Conservation (phyloP, 2,329 filamentous ascomycete species). For the Hymenoscyphus linearis region DNA sequence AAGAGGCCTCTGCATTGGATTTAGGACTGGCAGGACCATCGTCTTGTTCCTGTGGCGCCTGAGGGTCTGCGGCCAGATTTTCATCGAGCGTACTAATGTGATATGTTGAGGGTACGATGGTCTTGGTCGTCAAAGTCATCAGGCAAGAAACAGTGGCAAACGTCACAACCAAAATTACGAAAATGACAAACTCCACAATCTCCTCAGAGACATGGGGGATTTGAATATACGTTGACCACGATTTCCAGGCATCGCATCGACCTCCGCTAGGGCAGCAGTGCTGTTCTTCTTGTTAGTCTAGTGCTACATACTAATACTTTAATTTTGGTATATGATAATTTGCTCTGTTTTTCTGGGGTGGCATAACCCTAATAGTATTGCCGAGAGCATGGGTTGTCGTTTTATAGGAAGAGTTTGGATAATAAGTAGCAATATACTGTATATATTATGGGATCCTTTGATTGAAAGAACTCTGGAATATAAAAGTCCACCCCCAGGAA, state of each 20-base stretch:
- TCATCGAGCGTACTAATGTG: conserved; percentile 87
- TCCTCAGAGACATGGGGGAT: conserved; percentile 34
- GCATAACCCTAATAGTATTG: not conserved
- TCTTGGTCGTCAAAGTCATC: conserved; percentile 86
- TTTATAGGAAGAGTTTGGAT: not conserved
- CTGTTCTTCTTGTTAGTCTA: conserved; percentile 23
- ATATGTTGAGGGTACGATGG: conserved; percentile 83
- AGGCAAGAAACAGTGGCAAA: conserved; percentile 70
- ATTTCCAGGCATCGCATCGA: conserved; percentile 53
- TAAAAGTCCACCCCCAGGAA: not conserved
- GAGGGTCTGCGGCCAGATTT: conserved; percentile 68
- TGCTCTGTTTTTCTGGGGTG: not conserved
- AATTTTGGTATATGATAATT: not conserved
- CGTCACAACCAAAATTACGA: conserved; percentile 64
- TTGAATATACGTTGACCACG: conserved; percentile 48
- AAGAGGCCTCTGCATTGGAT: conserved; percentile 32
- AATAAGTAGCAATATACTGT: not conserved
- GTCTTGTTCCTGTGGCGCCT: conserved; percentile 36
- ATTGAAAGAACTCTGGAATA: not conserved
- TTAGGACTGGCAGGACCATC: conserved; percentile 41
- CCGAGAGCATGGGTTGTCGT: not conserved
- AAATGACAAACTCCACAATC: conserved; percentile 76
- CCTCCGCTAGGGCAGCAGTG: conserved; percentile 53
- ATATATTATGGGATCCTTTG: not conserved
- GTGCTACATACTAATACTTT: not conserved